A percentile compares a stretch with the other conserved stretches of the same genome.
Evolutionary conservation across 1,284 basidiomycete genomes (phyloP).

Genomic region (Heterobasidion occidentale): DNA sequence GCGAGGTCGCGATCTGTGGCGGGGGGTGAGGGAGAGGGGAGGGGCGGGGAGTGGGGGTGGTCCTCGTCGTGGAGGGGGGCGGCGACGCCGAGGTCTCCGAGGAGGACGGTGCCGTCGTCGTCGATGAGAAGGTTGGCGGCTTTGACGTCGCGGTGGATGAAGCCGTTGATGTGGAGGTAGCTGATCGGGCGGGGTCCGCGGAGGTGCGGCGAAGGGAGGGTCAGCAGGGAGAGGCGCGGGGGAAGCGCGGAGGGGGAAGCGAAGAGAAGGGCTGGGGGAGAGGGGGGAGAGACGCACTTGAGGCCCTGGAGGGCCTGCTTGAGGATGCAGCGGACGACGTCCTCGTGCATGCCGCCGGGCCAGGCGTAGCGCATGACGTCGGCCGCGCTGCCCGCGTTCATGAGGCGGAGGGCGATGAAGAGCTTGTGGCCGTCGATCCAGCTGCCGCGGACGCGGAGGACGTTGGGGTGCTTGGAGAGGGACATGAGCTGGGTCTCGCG

Average conservation of each 20-base stretch:
- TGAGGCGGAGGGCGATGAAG: slow-evolving; percentile 81
- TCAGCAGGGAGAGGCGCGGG: neutral
- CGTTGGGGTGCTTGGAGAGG: slow-evolving; percentile 88
- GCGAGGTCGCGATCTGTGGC: slow-evolving; percentile 5
- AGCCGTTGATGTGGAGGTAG: slow-evolving; percentile 83
- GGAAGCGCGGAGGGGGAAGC: neutral
- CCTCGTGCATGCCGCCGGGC: slow-evolving; percentile 83
- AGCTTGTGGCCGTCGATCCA: slow-evolving; percentile 83
- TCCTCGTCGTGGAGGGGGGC: slow-evolving; percentile 68
- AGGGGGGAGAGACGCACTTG: slow-evolving; percentile 42
- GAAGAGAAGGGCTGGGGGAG: neutral
- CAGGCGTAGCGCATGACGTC: slow-evolving; percentile 83
- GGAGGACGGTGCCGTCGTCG: slow-evolving; percentile 81
- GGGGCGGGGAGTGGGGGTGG: slow-evolving; percentile 12
- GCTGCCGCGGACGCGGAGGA: slow-evolving; percentile 81
- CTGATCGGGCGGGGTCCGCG: slow-evolving; percentile 24
- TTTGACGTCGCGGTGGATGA: slow-evolving; percentile 87
- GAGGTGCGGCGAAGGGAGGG: neutral
- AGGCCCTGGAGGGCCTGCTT: slow-evolving; percentile 79
- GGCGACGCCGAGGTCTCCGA: slow-evolving; percentile 86
- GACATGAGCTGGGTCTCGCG: slow-evolving; percentile 90
- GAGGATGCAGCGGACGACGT: slow-evolving; percentile 77
- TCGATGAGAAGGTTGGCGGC: slow-evolving; percentile 86
- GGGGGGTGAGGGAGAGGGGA: slow-evolving; percentile 21
- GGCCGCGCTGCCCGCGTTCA: slow-evolving; percentile 82